phyloP scores from a whole-genome alignment of 495 filamentous ascomycete species.

The Penicillium atrosanguineum region DNA sequence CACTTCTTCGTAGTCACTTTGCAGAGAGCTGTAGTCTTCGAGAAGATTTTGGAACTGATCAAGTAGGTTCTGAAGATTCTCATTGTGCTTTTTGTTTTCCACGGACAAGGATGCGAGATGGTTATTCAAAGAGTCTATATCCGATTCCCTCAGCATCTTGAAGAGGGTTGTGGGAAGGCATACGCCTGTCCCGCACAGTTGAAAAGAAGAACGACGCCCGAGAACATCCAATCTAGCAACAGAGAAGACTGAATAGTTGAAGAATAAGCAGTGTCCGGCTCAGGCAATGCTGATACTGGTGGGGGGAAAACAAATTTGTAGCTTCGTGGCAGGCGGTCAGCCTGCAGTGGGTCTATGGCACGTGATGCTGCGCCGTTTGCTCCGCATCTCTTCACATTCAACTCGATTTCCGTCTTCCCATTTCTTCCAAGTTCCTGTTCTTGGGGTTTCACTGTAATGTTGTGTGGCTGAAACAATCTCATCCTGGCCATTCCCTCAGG shows the following conservation, averaged over 20 bases:
- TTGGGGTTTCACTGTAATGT: not conserved
- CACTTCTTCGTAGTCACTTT: slow-evolving; percentile 58
- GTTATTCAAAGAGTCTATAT: slow-evolving; percentile 33
- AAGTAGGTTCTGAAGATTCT: slow-evolving; percentile 36
- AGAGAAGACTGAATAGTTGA: not conserved
- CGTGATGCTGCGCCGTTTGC: slow-evolving; percentile 5
- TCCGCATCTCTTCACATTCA: not conserved
- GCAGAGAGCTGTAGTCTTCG: slow-evolving; percentile 49
- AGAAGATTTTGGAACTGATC: slow-evolving; percentile 42
- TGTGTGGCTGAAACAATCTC: not conserved
- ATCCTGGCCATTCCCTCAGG: not conserved
- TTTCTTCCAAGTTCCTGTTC: not conserved
- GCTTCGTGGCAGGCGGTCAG: slow-evolving; percentile 13
- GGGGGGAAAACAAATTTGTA: slow-evolving; percentile 20
- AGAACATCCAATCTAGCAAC: slow-evolving; percentile 12
- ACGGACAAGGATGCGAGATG: slow-evolving; percentile 26
- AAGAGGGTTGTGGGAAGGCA: slow-evolving; percentile 17
- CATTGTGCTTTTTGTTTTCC: slow-evolving; percentile 34
- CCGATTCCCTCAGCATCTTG: slow-evolving; percentile 41
- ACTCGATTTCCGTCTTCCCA: not conserved
- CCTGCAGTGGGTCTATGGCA: slow-evolving; percentile 4
- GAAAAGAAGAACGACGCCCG: not conserved
- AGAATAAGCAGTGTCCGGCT: not conserved
- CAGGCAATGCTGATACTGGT: not conserved
- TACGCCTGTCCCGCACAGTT: slow-evolving; percentile 20